phyloP scores from a whole-genome alignment of 1,139 yeast species.

The Debaryomyces singareniensis region DNA sequence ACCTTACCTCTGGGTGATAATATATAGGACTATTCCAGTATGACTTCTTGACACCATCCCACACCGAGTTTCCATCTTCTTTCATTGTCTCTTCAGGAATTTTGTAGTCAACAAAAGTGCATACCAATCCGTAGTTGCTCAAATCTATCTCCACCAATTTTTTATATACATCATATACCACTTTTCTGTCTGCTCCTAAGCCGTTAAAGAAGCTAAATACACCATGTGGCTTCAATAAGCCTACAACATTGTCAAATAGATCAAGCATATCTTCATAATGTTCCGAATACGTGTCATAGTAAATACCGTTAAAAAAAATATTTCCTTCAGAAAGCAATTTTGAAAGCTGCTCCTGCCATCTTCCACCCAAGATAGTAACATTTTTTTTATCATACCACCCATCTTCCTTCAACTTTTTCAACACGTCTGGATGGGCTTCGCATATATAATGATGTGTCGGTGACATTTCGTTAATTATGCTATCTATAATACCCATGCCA shows the following conservation, averaged over 20 bases:
- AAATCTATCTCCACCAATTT: conserved; percentile 77
- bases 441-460: conserved; percentile 80
- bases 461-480: conserved; percentile 51
- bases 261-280: conserved; percentile 82
- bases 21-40: conserved; percentile 72
- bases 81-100: conserved; percentile 32
- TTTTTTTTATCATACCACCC: conserved; percentile 81
- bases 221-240: conserved; percentile 74
- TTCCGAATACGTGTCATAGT: conserved; percentile 91
- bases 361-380: conserved; percentile 73
- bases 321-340: conserved; percentile 54
- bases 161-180: conserved; percentile 84
- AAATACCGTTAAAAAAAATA: conserved; percentile 80
- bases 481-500: conserved; percentile 94
- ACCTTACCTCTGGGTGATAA: conserved; percentile 57
- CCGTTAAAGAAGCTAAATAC: conserved; percentile 90
- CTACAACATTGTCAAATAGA: conserved; percentile 74
- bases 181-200: conserved; percentile 88
- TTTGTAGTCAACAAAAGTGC: conserved; percentile 42
- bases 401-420: conserved; percentile 56
- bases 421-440: conserved; percentile 93
- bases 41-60: conserved; percentile 66
- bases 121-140: conserved; percentile 66
- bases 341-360: conserved; percentile 85
- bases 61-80: conserved; percentile 25